Percentiles rank a stretch among this genome's conserved stretches.
These are phyloP conservation scores for Anthracocystis walkeri DNA, from an alignment of 1,284 basidiomycete genomes.

Conservation along the genomic window DNA sequence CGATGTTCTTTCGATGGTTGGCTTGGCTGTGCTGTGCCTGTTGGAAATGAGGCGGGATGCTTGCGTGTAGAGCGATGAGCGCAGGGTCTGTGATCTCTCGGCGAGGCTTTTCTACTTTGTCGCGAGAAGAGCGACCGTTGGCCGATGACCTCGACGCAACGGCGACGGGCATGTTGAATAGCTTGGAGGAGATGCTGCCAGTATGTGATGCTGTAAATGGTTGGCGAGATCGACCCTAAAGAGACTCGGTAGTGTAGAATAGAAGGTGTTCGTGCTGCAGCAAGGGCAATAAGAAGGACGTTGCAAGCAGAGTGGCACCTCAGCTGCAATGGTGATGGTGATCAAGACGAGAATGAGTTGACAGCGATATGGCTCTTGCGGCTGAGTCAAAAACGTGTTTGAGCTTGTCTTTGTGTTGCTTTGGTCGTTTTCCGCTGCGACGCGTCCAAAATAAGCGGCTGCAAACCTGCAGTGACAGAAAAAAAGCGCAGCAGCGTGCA, in stretches of 20 bases:
- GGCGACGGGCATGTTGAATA: constrained; percentile 42
- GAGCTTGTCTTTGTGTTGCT: neutral
- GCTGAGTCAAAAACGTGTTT: neutral
- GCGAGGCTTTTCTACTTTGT: constrained; percentile 27
- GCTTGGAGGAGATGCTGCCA: neutral
- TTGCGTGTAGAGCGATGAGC: constrained; percentile 31
- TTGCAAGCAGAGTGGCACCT: neutral
- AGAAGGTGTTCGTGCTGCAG: neutral
- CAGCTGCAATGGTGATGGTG: constrained; percentile 1
- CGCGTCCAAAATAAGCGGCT: constrained; percentile 3
- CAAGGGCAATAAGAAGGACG: neutral
- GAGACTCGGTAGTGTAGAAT: neutral
- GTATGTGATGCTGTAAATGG: neutral
- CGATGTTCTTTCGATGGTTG: constrained; percentile 91
- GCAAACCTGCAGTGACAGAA: neutral
- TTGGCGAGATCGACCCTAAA: neutral
- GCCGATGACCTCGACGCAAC: constrained; percentile 42
- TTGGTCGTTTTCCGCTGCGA: neutral
- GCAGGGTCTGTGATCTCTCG: constrained; percentile 31
- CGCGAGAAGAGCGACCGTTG: constrained; percentile 16
- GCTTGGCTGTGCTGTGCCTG: constrained; percentile 85
- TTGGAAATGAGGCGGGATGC: constrained; percentile 73
- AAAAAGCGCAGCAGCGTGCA: neutral
- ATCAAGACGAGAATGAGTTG: neutral
- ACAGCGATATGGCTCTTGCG: no score